Percentiles rank a stretch among this genome's conserved stretches.
phyloP scores from a whole-genome alignment of 2,329 filamentous ascomycete species.

The Aspergillus aculeatus region DNA sequence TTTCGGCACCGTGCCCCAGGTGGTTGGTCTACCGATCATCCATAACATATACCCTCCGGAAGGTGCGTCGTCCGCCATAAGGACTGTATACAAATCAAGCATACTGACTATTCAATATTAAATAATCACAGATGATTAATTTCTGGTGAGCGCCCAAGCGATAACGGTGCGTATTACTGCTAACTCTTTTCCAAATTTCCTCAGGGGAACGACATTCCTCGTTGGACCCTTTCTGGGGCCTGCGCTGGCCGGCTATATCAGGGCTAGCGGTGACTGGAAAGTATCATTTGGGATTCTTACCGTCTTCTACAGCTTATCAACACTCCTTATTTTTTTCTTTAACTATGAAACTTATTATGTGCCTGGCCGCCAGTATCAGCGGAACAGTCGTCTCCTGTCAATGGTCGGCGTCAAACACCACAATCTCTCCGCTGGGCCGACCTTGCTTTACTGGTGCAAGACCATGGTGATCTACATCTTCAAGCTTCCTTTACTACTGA shows the following conservation, averaged over 20 bases:
- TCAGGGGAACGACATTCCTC: conserved; percentile 37
- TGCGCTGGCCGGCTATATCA: conserved; percentile 39
- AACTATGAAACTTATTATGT: conserved; percentile 37
- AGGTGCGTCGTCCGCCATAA: conserved; percentile 15
- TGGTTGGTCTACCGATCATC: conserved; percentile 42
- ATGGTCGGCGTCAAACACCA: conserved; percentile 36
- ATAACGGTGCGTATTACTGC: not conserved
- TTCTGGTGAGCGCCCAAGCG: conserved; percentile 28
- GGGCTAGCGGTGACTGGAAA: conserved; percentile 33
- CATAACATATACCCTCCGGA: conserved; percentile 38
- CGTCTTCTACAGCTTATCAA: conserved; percentile 37
- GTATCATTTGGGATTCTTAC: conserved; percentile 37
- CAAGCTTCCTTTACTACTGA: conserved; percentile 32
- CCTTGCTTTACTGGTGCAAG: conserved; percentile 25
- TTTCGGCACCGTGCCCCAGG: conserved; percentile 41
- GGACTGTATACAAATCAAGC: not conserved
- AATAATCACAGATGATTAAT: conserved; percentile 42
- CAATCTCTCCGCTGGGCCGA: conserved; percentile 25
- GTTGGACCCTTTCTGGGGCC: conserved; percentile 40
- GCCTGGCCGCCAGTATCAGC: conserved; percentile 10
- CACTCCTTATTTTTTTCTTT: conserved; percentile 32
- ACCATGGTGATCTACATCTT: conserved; percentile 29
- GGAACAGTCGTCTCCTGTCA: conserved; percentile 21
- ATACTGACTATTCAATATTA: conserved; percentile 12
- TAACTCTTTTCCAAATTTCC: no score